Evolutionary conservation across 148 eudicot genomes (phyloP).

Genomic region (Rhododendron kiyosumense): DNA sequence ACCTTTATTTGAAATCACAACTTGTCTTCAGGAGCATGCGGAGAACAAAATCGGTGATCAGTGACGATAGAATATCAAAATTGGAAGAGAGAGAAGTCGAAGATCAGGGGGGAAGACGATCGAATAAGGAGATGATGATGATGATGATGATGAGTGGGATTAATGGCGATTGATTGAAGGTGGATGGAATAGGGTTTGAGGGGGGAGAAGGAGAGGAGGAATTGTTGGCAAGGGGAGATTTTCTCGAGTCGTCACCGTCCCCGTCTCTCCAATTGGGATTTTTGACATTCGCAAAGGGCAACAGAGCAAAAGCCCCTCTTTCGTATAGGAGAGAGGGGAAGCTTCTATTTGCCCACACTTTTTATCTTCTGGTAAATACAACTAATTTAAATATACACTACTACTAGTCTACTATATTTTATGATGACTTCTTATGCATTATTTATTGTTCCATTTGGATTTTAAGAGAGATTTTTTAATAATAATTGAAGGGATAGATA

Average conservation of each 20-base stretch:
- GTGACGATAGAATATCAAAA: neutral
- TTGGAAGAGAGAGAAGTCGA: neutral
- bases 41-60: neutral
- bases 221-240: neutral
- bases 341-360: neutral
- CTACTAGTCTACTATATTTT: too few relatives aligned
- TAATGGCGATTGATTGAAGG: neutral
- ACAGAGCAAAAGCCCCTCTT: neutral
- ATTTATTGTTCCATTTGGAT: too few relatives aligned
- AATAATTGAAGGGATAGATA: too few relatives aligned
- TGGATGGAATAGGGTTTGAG: neutral
- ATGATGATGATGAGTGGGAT: neutral
- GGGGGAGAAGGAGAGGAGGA: neutral
- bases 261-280: conserved; percentile 1
- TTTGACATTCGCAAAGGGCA: neutral
- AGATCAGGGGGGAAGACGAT: neutral
- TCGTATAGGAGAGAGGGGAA: neutral
- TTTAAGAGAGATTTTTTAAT: too few relatives aligned
- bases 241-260: neutral
- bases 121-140: neutral
- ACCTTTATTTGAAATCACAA: neutral
- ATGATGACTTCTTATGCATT: neutral
- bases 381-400: too few relatives aligned
- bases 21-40: neutral
- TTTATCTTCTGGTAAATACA: neutral